phyloP scores from a whole-genome alignment of 2,329 filamentous ascomycete species.

The Phyllosticta ampelicida region DNA sequence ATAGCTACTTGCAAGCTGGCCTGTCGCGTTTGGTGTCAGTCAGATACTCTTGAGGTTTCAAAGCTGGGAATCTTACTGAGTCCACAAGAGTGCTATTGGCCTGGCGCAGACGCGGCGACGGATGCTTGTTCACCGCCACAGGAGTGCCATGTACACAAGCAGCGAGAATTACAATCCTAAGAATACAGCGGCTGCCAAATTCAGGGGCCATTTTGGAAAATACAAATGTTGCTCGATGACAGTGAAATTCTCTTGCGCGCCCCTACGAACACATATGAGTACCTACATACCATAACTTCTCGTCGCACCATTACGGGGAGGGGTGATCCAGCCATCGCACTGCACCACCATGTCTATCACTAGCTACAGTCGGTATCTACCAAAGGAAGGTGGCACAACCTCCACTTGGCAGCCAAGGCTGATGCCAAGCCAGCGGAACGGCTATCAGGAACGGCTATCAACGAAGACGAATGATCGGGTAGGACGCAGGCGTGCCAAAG shows the following conservation, averaged over 20 bases:
- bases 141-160: background rate
- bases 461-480: background rate
- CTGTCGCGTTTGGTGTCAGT: background rate
- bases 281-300: background rate
- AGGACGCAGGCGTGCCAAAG: background rate
- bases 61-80: background rate
- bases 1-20: slow-evolving; percentile 20
- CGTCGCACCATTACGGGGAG: background rate
- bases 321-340: background rate
- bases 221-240: background rate
- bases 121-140: background rate
- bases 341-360: background rate
- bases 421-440: background rate
- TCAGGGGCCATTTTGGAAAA: background rate
- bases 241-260: background rate
- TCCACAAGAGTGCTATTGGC: background rate
- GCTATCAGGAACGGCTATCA: background rate
- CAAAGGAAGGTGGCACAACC: background rate
- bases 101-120: background rate
- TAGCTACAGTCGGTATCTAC: background rate
- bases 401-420: background rate
- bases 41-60: no score
- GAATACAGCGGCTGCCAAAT: background rate
- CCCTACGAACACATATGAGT: background rate
- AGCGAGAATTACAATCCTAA: background rate